Conservation (phyloP, 108 stramenopile genomes). For the Skeletonema tropicum region DNA sequence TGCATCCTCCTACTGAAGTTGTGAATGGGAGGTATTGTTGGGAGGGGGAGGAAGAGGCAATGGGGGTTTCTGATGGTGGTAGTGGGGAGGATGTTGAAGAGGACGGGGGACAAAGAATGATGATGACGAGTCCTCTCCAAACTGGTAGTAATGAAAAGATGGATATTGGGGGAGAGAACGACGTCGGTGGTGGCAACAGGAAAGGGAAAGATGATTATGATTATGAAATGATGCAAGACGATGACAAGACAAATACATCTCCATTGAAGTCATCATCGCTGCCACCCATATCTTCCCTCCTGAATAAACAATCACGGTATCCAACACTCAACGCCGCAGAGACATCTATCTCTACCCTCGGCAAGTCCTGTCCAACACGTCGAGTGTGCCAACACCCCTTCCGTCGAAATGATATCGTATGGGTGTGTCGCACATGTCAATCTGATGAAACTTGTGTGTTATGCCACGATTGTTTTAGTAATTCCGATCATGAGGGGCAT, state of each 20-base stretch:
- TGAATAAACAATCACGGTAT: conserved; percentile 9
- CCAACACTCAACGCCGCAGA: conserved; percentile 14
- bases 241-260: neutral
- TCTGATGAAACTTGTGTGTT: conserved; percentile 96
- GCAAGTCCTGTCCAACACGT: conserved; percentile 57
- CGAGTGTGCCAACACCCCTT: conserved; percentile 94
- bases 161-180: neutral
- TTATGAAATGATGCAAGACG: neutral
- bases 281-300: neutral
- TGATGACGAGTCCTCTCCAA: neutral
- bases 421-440: conserved; percentile 97
- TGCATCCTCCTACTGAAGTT: conserved; percentile 29
- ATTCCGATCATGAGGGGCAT: conserved; percentile 92
- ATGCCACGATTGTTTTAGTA: conserved; percentile 92
- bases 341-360: conserved; percentile 34
- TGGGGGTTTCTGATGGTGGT: too few relatives aligned
- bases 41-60: neutral
- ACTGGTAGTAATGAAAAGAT: neutral
- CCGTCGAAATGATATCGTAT: conserved; percentile 95
- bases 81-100: neutral
- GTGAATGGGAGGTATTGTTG: conserved; percentile 1
- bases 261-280: neutral
- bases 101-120: neutral
- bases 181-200: neutral
- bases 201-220: neutral